A percentile compares a stretch with the other conserved stretches of the same genome.
Evolutionary conservation across 2,329 filamentous ascomycete genomes (phyloP).

Genomic region (Diaporthe sp.): DNA sequence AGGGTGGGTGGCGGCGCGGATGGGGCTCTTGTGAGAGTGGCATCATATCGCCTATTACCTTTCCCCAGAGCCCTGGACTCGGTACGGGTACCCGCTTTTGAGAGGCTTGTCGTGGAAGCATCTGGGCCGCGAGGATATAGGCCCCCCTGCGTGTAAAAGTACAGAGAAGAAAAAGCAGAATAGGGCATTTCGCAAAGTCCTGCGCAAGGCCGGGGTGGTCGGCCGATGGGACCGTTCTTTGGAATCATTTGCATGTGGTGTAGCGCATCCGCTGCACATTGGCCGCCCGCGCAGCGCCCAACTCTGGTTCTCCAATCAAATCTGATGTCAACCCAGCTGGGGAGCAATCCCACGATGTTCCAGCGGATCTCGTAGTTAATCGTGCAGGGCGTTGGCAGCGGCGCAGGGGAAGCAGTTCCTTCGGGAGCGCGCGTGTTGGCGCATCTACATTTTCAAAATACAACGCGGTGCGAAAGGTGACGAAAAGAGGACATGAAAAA

Average conservation of each 20-base stretch:
- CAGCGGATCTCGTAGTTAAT: slow-evolving; percentile 32
- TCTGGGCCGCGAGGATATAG: not conserved
- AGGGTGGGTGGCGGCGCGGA: slow-evolving; percentile 13
- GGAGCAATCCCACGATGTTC: slow-evolving; percentile 7
- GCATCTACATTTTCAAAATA: not conserved
- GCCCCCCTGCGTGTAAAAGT: no score
- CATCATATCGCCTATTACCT: not conserved
- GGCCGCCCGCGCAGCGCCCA: slow-evolving; percentile 1
- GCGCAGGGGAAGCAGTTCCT: not conserved
- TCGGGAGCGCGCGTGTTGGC: not conserved
- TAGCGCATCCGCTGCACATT: slow-evolving; percentile 1
- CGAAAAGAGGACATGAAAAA: not conserved
- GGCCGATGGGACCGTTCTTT: slow-evolving; percentile 35
- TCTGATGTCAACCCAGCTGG: no score
- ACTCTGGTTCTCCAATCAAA: slow-evolving; percentile 7
- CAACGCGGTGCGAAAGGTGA: not conserved
- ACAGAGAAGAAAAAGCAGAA: not conserved
- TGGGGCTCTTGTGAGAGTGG: slow-evolving; percentile 12
- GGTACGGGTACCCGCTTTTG: slow-evolving; percentile 7
- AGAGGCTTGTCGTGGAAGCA: not conserved
- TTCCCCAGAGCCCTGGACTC: slow-evolving; percentile 24
- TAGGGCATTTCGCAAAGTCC: slow-evolving; percentile 39
- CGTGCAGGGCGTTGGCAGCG: slow-evolving; percentile 27
- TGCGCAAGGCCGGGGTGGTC: slow-evolving; percentile 25
- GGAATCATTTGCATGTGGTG: slow-evolving; percentile 37